Conservation (phyloP, 495 filamentous ascomycete species). For the Penicillium soppii region DNA sequence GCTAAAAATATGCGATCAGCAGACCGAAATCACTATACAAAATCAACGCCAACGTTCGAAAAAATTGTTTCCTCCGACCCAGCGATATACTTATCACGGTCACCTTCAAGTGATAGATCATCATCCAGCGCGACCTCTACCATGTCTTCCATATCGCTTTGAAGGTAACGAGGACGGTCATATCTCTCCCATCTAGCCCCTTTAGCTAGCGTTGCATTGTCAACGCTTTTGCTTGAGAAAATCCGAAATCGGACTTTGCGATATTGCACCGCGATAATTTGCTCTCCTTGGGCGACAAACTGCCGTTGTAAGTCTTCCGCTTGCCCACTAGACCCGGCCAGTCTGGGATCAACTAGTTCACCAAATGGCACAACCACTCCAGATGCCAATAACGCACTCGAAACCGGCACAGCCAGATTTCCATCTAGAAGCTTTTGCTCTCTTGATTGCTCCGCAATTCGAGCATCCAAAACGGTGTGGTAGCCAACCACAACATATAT, state of each 20-base stretch:
- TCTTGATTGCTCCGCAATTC: slow-evolving; percentile 6
- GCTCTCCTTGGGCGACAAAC: slow-evolving; percentile 14
- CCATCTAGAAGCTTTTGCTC: slow-evolving; percentile 5
- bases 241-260: slow-evolving; percentile 7
- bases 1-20: not conserved
- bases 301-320: slow-evolving; percentile 9
- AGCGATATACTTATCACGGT: not conserved
- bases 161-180: not conserved
- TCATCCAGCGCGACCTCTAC: not conserved
- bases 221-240: slow-evolving; percentile 11
- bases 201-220: not conserved
- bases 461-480: slow-evolving; percentile 8
- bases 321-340: not conserved
- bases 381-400: slow-evolving; percentile 4
- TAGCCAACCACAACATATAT: slow-evolving; percentile 18
- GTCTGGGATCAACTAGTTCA: slow-evolving; percentile 2
- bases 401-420: slow-evolving; percentile 10
- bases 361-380: slow-evolving; percentile 9
- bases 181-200: not conserved
- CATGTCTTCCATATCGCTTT: not conserved
- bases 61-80: not conserved
- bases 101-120: not conserved
- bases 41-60: not conserved
- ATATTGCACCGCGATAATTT: slow-evolving; percentile 9
- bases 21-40: not conserved